Evolutionary conservation across 768 basidiomycete species (phyloP).

Genomic region (Phanerodontia chrysosporium): DNA sequence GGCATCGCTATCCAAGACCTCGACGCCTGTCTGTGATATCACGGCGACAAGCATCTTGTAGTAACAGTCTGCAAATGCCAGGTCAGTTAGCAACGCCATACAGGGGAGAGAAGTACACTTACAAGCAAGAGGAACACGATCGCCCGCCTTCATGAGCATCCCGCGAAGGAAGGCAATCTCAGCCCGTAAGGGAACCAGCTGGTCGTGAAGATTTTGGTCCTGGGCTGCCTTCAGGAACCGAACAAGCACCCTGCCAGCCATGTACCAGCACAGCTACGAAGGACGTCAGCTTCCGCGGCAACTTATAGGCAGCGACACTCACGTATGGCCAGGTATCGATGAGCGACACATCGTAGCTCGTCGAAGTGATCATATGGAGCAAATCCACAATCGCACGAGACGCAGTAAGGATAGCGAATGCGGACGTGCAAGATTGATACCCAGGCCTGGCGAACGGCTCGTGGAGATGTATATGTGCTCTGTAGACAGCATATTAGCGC

Average conservation of each 20-base stretch:
- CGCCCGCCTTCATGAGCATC: conserved; percentile 59
- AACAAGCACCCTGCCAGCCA: conserved; percentile 61
- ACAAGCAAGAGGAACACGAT: conserved; percentile 65
- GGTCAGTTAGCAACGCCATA: not conserved
- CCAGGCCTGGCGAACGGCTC: conserved; percentile 69
- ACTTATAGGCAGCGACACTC: conserved; percentile 17
- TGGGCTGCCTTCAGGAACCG: conserved; percentile 65
- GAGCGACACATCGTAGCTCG: conserved; percentile 68
- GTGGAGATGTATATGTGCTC: conserved; percentile 69
- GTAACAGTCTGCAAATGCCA: conserved; percentile 38
- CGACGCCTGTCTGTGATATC: conserved; percentile 20
- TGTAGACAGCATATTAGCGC: conserved; percentile 22
- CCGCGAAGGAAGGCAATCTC: conserved; percentile 51
- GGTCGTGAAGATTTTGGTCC: conserved; percentile 53
- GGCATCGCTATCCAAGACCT: not conserved
- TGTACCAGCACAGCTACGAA: conserved; percentile 49
- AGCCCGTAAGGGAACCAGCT: conserved; percentile 49
- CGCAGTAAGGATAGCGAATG: conserved; percentile 63
- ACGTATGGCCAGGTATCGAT: conserved; percentile 67
- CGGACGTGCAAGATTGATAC: conserved; percentile 58
- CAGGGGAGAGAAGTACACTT: conserved; percentile 14
- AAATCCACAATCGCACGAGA: conserved; percentile 64
- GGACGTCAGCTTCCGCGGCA: not conserved
- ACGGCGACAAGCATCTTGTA: conserved; percentile 51
- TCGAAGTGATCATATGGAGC: conserved; percentile 61